These are phyloP conservation scores for Prunus mira DNA, from an alignment of 306 rosid genomes.

Conservation along the genomic window DNA sequence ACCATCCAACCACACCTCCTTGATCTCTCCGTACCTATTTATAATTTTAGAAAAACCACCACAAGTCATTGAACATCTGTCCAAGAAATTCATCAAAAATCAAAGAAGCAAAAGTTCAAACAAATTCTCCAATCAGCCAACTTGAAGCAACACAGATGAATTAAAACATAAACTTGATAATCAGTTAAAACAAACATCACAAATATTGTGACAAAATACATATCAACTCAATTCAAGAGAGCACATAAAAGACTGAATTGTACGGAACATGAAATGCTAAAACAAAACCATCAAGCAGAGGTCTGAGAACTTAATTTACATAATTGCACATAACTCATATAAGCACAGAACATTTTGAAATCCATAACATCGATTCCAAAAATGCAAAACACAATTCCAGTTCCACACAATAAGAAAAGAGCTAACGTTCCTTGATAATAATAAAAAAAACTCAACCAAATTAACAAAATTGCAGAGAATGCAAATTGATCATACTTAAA, in stretches of 20 bases:
- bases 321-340: neutral
- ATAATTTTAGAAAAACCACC: neutral
- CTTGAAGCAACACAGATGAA: conserved; percentile 3
- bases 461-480: neutral
- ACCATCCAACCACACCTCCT: conserved; percentile 74
- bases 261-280: neutral
- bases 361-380: neutral
- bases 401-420: neutral
- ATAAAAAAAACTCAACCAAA: neutral
- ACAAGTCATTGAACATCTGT: neutral
- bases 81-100: neutral
- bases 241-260: neutral
- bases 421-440: neutral
- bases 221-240: neutral
- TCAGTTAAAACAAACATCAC: neutral
- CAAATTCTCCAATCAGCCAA: neutral
- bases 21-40: conserved; percentile 72
- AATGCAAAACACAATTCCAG: neutral
- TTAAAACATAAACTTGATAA: neutral
- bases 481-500: neutral
- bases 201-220: neutral
- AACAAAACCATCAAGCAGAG: neutral
- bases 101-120: neutral
- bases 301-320: neutral
- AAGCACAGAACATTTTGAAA: neutral